Percentiles rank a stretch among this genome's conserved stretches.
Evolutionary conservation across 768 basidiomycete species (phyloP).

Genomic region (Psilocybe cyanescens): DNA sequence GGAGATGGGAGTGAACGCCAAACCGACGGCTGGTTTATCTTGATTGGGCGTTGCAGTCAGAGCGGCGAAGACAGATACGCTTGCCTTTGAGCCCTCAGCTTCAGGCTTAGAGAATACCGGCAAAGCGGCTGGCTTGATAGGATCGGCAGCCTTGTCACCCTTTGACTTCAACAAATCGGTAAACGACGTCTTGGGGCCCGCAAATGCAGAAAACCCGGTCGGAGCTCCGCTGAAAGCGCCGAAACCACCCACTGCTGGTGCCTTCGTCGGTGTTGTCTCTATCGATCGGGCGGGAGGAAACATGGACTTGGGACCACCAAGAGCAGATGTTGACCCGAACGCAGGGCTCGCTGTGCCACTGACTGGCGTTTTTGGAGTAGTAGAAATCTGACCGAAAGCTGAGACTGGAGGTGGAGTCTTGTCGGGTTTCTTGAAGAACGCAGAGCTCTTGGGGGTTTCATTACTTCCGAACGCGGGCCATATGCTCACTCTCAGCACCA

Average conservation of each 20-base stretch:
- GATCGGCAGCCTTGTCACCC: conserved; percentile 21
- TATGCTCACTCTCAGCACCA: too few relatives aligned
- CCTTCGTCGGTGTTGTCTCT: conserved; percentile 29
- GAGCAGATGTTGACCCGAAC: conserved; percentile 42
- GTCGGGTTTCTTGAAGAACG: conserved; percentile 52
- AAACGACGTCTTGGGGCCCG: conserved; percentile 52
- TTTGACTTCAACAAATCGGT: conserved; percentile 54
- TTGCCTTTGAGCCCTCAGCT: conserved; percentile 4
- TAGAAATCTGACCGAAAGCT: conserved; percentile 35
- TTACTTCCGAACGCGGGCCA: conserved; percentile 44
- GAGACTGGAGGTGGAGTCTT: conserved; percentile 38
- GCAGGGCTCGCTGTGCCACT: conserved; percentile 20
- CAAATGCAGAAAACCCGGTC: conserved; percentile 45
- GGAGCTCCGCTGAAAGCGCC: conserved; percentile 50
- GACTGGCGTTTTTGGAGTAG: conserved; percentile 25
- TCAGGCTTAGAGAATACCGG: conserved; percentile 3
- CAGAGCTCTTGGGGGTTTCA: conserved; percentile 45
- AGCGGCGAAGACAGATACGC: conserved; percentile 18
- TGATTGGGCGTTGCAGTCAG: background rate
- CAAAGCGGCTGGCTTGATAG: conserved; percentile 7
- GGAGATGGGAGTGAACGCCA: conserved; percentile 6
- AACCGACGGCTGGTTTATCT: background rate
- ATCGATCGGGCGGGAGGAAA: conserved; percentile 31
- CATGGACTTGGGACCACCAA: conserved; percentile 33
- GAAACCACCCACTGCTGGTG: conserved; percentile 47